These are phyloP conservation scores for Kluyveromyces starmeri DNA, from an alignment of 805 yeast species.

Conservation along the genomic window DNA sequence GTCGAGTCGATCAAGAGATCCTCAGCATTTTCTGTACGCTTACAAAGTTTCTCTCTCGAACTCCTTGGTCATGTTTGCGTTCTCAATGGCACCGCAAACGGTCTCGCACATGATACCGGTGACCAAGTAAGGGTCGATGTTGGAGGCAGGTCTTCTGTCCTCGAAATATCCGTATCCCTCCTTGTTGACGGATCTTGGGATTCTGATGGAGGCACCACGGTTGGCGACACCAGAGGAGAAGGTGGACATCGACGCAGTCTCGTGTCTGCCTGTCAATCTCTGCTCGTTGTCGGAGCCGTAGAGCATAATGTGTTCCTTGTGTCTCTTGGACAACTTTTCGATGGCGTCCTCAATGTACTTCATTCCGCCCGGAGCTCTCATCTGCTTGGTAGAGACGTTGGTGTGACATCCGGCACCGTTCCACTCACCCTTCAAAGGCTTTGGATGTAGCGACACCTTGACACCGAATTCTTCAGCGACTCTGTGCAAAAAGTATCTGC, in stretches of 20 bases:
- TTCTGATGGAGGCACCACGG: conserved; percentile 98
- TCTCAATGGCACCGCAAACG: conserved; percentile 87
- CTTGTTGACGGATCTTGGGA: conserved; percentile 97
- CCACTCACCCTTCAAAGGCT: conserved; percentile 98
- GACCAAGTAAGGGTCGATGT: conserved; percentile 97
- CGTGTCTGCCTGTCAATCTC: conserved; percentile 97
- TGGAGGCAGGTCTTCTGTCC: conserved; percentile 99
- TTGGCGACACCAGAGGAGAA: conserved; percentile 98
- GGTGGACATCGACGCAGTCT: conserved; percentile 87
- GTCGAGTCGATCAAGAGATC: not conserved
- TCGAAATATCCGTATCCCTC: conserved; percentile 98
- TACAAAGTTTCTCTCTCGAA: conserved; percentile 60
- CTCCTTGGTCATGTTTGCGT: conserved; percentile 91
- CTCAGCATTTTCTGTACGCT: conserved; percentile 1
- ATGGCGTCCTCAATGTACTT: conserved; percentile 86
- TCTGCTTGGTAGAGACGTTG: conserved; percentile 83
- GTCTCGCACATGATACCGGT: conserved; percentile 98
- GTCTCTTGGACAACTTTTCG: conserved; percentile 91
- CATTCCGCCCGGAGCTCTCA: conserved; percentile 97
- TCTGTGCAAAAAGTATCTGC: conserved; percentile 85
- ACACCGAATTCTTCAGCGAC: conserved; percentile 99
- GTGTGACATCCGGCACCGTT: conserved; percentile 99
- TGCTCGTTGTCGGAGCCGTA: conserved; percentile 92
- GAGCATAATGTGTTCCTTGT: conserved; percentile 87
- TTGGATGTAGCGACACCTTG: conserved; percentile 98